Evolutionary conservation across 176 grass and related monocot species (phyloP), one percentile per base, ranked within the genome.

Genomic region (Secale cereale): DNA sequence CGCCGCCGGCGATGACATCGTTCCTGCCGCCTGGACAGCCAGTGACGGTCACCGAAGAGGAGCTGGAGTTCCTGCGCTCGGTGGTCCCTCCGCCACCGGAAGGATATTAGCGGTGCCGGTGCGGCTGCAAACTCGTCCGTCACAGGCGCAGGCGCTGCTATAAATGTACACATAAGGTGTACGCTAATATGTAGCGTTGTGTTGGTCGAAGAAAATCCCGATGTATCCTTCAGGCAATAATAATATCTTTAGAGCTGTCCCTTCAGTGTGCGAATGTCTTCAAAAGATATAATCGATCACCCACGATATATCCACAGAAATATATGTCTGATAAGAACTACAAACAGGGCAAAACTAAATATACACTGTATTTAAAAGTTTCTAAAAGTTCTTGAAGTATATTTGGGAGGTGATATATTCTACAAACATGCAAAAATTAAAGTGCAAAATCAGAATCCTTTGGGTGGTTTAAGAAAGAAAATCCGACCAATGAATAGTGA

Each of bases 21-120:
- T 66, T 31, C 0, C 43, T 40, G 15, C 50, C 36, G 14, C 45
- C 80, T 10, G 20, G 37, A 40, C 54, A 23, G 8, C 81, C 68
- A 10, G 74, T 77, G 28, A 61, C 70, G 9, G 66, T 81, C 22
- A 77, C 82, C 1, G 70, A 77, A 0, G 70, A 76, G 62, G 82
- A 81, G 78, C n/a, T 77, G 23, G 61, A 59, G 37, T 46, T 80
- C 50, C 76, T 80, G 12, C 33, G 13, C 4, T 84, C 65, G 2
- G 33, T 83, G 11, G 39, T 89, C 10, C 78, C 78, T 35, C 11
- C 61, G 10, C 60, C n/a, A 8, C 29, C 7, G 12, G 54, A 29
- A 31, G 74, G 25, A 37, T 46, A 66, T 13, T 80, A 66, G 35
- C 6, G 11, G 59, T 13, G 54, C 28, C 6, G 11, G 37, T 13